A percentile compares a stretch with the other conserved stretches of the same genome.
phyloP scores from a whole-genome alignment of 306 rosid species.

The Gleditsia sinensis region DNA sequence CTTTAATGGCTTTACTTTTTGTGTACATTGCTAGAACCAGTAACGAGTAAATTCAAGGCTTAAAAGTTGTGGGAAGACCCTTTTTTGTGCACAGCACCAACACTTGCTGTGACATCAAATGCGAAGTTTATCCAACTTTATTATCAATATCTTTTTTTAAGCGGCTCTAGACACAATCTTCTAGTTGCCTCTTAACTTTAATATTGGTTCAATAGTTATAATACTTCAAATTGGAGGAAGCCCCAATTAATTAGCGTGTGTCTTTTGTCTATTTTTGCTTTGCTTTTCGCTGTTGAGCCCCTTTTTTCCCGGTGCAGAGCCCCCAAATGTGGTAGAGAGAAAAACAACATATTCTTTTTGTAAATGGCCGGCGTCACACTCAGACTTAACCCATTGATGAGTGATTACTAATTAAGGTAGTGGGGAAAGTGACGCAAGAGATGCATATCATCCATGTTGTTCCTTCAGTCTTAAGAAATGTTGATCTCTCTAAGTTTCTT shows the following conservation, averaged over 20 bases:
- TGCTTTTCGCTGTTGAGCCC: slow-evolving; percentile 39
- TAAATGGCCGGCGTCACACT: slow-evolving; percentile 48
- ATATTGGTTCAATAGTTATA: slow-evolving; percentile 41
- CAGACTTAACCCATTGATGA: slow-evolving; percentile 2
- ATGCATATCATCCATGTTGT: slow-evolving; percentile 32
- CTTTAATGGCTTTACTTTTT: slow-evolving; percentile 44
- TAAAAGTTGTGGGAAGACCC: slow-evolving; percentile 55
- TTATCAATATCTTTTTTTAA: slow-evolving; percentile 40
- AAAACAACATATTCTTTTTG: slow-evolving; percentile 50
- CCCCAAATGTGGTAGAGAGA: slow-evolving; percentile 46
- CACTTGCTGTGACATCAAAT: slow-evolving; percentile 45
- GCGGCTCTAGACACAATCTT: slow-evolving; percentile 48
- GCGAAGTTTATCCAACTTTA: slow-evolving; percentile 58
- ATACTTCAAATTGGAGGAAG: slow-evolving; percentile 43
- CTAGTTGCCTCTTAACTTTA: slow-evolving; percentile 61
- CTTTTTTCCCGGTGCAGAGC: slow-evolving; percentile 51
- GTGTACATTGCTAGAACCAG: slow-evolving; percentile 33
- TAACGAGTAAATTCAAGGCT: slow-evolving; percentile 36
- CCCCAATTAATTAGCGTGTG: slow-evolving; percentile 43
- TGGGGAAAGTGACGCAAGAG: neutral
- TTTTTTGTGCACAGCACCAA: slow-evolving; percentile 49
- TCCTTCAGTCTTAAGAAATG: slow-evolving; percentile 64
- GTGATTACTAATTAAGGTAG: too few relatives aligned
- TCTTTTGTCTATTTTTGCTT: slow-evolving; percentile 47
- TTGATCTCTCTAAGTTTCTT: slow-evolving; percentile 25